Evolutionary conservation across 2,329 filamentous ascomycete genomes (phyloP), one percentile per base, ranked within the genome.

Genomic region (Monilinia laxa): DNA sequence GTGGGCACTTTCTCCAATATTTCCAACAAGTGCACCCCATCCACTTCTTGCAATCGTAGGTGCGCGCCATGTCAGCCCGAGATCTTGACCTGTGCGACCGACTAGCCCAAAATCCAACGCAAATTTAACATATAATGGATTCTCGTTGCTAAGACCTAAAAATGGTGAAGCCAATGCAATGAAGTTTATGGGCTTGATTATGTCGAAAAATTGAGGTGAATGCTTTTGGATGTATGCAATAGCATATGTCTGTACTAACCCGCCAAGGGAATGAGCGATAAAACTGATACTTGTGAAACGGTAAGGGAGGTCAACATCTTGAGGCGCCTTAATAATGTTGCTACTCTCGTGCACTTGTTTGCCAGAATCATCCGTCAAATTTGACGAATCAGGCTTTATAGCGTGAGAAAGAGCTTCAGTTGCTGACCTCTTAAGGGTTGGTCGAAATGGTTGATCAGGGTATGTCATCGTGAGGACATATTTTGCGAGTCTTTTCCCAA

Each of bases 161-260:
- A 97, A 92, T 0, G 94, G 94, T 0, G 93, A 90, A 20, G 94
- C 93, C 71, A 98, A 81, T 38, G 90, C 84, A 71, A 98, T 90
- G 75, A 98, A 98, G 76, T 97, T 97, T 76, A 97, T 82, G 0
- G 94, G 94, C 70, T 87, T 85, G 73, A 97, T 96, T 6, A 87
- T 81, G 60, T 93, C 85, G 73, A 98, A 98, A 77, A 98, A 98
- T 12, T 89, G 81, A 1, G 94, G 94, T 0, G 92, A 96, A 77
- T 98, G 93, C 76, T 97, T 97, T 73, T 97, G 91, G 56, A 98
- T 96, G 76, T 98, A 98, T 11, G 93, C 94, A 67, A 98, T 89
- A 2, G 94, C 94, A 76, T 98, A 98, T 0, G 91, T 96, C 77
- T 98, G 94, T 20, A 97, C 85, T 23, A 96, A 81, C 0, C 94